These are phyloP conservation scores for Aspergillus sp. DNA, from an alignment of 2,329 filamentous ascomycete species.

Conservation along the genomic window DNA sequence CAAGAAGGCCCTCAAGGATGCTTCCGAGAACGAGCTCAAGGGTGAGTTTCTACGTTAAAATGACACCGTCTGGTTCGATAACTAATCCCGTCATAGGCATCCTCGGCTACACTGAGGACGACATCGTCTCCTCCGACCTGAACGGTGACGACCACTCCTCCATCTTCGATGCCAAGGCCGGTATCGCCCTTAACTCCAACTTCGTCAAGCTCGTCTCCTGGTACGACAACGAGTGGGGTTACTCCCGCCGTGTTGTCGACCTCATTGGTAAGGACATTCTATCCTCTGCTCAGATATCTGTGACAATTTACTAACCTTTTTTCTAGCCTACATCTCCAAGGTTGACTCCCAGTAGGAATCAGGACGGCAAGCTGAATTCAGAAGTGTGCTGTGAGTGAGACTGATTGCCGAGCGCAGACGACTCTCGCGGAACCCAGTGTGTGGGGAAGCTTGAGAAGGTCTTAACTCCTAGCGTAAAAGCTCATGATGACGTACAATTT, in stretches of 20 bases:
- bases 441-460: conserved; percentile 8
- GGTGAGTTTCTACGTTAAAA: conserved; percentile 50
- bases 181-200: conserved; percentile 97
- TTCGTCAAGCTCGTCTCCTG: conserved; percentile 98
- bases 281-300: not conserved
- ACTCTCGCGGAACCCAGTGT: conserved; percentile 2
- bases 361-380: conserved; percentile 34
- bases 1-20: conserved; percentile 87
- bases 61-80: not conserved
- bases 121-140: conserved; percentile 90
- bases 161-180: conserved; percentile 99
- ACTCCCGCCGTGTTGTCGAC: conserved; percentile 92
- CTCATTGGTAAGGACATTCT: conserved; percentile 52
- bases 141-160: conserved; percentile 91
- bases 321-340: conserved; percentile 72
- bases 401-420: conserved; percentile 12
- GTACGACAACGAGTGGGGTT: conserved; percentile 99
- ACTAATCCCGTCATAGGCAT: conserved; percentile 60
- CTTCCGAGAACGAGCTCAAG: conserved; percentile 80
- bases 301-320: conserved; percentile 25
- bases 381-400: conserved; percentile 37
- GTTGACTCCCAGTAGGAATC: conserved; percentile 59
- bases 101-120: conserved; percentile 94
- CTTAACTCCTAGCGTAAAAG: conserved; percentile 23
- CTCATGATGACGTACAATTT: conserved; percentile 31